These are phyloP conservation scores for Zygnema cylindricum DNA, from an alignment of 139 green algal genomes.

Conservation along the genomic window DNA sequence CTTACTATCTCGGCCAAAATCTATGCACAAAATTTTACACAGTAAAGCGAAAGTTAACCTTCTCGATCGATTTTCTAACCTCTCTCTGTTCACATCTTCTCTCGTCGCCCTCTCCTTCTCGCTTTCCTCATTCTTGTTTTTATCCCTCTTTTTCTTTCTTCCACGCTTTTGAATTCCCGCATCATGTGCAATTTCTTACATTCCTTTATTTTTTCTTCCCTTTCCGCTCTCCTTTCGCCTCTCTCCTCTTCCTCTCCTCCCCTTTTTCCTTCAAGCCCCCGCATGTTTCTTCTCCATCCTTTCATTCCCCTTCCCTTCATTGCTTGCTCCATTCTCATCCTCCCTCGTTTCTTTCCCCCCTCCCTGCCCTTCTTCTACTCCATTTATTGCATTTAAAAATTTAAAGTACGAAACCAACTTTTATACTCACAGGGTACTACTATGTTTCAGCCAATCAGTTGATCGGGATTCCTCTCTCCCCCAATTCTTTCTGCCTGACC, in stretches of 20 bases:
- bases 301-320: background rate
- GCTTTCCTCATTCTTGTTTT: background rate
- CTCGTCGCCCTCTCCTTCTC: background rate
- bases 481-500: background rate
- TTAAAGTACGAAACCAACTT: no score
- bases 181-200: background rate
- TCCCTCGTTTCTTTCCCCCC: background rate
- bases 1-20: no score
- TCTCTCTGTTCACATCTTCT: background rate
- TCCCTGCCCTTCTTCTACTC: background rate
- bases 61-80: background rate
- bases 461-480: background rate
- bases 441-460: background rate
- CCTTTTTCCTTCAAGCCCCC: background rate
- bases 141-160: background rate
- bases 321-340: background rate
- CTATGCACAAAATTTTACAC: background rate
- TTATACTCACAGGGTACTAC: background rate
- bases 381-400: background rate
- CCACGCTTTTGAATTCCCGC: no score
- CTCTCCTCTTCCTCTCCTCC: background rate
- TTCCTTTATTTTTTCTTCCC: background rate
- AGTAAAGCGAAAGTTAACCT: background rate
- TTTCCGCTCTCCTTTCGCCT: background rate
- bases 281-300: background rate